Evolutionary conservation across 2,329 filamentous ascomycete species (phyloP).

Genomic region (Furcasterigmium furcatum): DNA sequence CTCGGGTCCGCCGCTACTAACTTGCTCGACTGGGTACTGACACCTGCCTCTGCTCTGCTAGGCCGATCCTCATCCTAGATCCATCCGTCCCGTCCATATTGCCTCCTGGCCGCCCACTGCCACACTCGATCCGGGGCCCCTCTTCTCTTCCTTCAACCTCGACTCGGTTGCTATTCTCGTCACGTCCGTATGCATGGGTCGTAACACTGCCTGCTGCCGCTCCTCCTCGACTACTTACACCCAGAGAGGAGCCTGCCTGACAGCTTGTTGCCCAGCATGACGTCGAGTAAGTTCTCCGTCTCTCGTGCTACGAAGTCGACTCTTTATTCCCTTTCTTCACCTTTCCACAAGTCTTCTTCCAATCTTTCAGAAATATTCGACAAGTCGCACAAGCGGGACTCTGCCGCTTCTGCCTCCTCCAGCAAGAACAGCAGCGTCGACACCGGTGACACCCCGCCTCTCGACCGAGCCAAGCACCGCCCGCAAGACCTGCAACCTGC

Average conservation of each 20-base stretch:
- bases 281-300: constrained; percentile 38
- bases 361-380: constrained; percentile 7
- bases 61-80: no score
- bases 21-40: no score
- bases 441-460: constrained; percentile 4
- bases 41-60: no score
- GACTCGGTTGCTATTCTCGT: constrained; percentile 3
- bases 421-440: constrained; percentile 11
- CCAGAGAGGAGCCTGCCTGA: neutral
- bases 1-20: no score
- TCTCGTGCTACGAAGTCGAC: constrained; percentile 30
- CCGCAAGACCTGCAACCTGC: neutral
- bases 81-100: no score
- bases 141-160: neutral
- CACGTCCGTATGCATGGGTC: constrained; percentile 1
- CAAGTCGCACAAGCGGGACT: constrained; percentile 10
- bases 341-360: constrained; percentile 12
- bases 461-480: constrained; percentile 4
- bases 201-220: neutral
- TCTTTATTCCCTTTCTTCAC: constrained; percentile 25
- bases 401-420: constrained; percentile 9
- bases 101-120: no score
- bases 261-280: constrained; percentile 33
- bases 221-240: neutral
- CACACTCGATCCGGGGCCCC: neutral